Evolutionary conservation across 1,139 yeast genomes (phyloP).

Genomic region (Geotrichum cucujoidarum): DNA sequence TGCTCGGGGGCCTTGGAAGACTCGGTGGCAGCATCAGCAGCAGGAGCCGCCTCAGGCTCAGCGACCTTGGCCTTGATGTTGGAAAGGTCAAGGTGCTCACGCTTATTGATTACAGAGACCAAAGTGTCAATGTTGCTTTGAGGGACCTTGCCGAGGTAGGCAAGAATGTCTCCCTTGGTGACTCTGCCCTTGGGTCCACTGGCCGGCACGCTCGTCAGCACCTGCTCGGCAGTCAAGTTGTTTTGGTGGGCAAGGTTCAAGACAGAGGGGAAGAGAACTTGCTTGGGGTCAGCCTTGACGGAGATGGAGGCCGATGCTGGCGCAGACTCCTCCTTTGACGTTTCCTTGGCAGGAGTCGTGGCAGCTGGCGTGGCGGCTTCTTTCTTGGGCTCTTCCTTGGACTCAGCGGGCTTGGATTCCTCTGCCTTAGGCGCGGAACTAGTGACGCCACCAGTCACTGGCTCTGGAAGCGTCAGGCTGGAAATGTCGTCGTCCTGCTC

Average conservation of each 20-base stretch:
- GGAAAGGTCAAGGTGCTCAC: slow-evolving; percentile 69
- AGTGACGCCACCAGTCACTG: slow-evolving; percentile 31
- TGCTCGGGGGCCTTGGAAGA: slow-evolving; percentile 8
- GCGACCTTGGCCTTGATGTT: slow-evolving; percentile 53
- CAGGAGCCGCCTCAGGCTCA: slow-evolving; percentile 21
- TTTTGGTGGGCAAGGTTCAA: slow-evolving; percentile 57
- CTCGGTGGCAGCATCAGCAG: slow-evolving; percentile 15
- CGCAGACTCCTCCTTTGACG: not conserved
- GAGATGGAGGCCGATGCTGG: slow-evolving; percentile 24
- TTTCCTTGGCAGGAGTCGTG: too few species aligned
- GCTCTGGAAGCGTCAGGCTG: slow-evolving; percentile 55
- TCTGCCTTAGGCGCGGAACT: slow-evolving; percentile 15
- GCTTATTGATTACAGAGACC: slow-evolving; percentile 52
- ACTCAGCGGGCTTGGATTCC: slow-evolving; percentile 15
- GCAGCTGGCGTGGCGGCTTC: slow-evolving; percentile 19
- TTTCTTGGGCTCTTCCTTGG: not conserved
- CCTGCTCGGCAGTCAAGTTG: slow-evolving; percentile 62
- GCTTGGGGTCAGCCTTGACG: slow-evolving; percentile 53
- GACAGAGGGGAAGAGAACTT: slow-evolving; percentile 78
- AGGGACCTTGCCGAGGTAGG: slow-evolving; percentile 69
- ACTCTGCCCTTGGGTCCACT: slow-evolving; percentile 87
- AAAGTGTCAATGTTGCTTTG: slow-evolving; percentile 49
- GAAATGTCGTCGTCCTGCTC: slow-evolving; percentile 81
- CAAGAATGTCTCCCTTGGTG: slow-evolving; percentile 85
- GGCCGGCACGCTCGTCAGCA: slow-evolving; percentile 65